phyloP scores from a whole-genome alignment of 2,329 filamentous ascomycete genomes.

The Aspergillus tamarii region DNA sequence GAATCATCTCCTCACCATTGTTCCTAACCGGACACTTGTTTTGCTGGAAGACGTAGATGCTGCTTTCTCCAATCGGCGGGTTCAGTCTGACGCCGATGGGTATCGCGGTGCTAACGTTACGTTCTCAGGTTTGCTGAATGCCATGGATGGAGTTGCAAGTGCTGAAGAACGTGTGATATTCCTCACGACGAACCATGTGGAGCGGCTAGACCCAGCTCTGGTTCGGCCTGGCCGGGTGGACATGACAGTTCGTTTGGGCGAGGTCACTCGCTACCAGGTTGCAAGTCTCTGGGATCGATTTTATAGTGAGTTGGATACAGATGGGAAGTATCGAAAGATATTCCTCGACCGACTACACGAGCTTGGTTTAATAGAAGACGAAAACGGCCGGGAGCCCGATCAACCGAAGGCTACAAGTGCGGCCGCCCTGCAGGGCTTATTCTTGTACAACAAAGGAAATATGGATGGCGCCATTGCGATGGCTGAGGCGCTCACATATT shows the following conservation, averaged over 20 bases:
- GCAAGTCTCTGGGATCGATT: constrained; percentile 90
- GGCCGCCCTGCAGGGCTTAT: constrained; percentile 89
- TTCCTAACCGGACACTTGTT: constrained; percentile 80
- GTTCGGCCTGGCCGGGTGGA: constrained; percentile 91
- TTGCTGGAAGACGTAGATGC: constrained; percentile 90
- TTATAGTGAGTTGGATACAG: constrained; percentile 77
- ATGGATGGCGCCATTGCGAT: constrained; percentile 83
- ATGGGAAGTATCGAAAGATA: constrained; percentile 62
- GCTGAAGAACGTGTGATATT: constrained; percentile 94
- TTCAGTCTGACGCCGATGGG: constrained; percentile 74
- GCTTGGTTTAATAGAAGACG: constrained; percentile 69
- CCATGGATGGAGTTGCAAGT: constrained; percentile 87
- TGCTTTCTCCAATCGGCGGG: constrained; percentile 78
- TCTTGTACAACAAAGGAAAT: constrained; percentile 91
- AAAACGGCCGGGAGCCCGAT: constrained; percentile 51
- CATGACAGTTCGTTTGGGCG: constrained; percentile 86
- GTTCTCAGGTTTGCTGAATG: constrained; percentile 86
- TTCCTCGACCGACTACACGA: constrained; percentile 74
- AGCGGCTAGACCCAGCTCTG: constrained; percentile 83
- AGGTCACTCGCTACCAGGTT: constrained; percentile 84
- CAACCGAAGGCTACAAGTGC: constrained; percentile 70
- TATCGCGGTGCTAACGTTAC: constrained; percentile 88
- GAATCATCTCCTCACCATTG: constrained; percentile 81
- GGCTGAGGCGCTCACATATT: constrained; percentile 58
- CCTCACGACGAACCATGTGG: constrained; percentile 91